phyloP scores from a whole-genome alignment of 257 asterid species.

The Linderniella brevidens region DNA sequence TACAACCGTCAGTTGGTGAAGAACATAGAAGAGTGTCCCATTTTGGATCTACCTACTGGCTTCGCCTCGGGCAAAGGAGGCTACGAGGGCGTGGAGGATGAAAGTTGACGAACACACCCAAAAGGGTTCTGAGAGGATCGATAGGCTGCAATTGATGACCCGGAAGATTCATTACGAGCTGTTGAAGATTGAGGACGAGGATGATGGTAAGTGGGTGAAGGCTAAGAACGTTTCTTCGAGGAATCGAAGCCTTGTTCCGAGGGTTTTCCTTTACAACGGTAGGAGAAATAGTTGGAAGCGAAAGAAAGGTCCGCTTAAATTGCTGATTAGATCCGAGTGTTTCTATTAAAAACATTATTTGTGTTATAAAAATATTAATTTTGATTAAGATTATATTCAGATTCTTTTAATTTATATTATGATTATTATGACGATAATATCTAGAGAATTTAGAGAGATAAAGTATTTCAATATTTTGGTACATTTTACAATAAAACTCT shows the following conservation, averaged over 20 bases:
- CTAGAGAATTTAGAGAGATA: too few relatives aligned
- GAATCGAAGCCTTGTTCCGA: slow-evolving; percentile 33
- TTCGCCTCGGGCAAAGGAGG: slow-evolving; percentile 36
- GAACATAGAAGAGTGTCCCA: slow-evolving; percentile 32
- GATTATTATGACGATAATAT: too few relatives aligned
- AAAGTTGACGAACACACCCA: slow-evolving; percentile 50
- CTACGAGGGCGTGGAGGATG: slow-evolving; percentile 27
- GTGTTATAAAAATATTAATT: too few relatives aligned
- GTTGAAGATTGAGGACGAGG: neutral
- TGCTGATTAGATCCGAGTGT: too few relatives aligned
- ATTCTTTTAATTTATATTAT: too few relatives aligned
- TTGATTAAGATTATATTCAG: too few relatives aligned
- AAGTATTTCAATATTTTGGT: too few relatives aligned
- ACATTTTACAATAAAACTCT: too few relatives aligned
- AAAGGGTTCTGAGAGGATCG: slow-evolving; percentile 80
- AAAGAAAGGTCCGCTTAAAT: slow-evolving; percentile 57
- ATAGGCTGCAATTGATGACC: slow-evolving; percentile 57
- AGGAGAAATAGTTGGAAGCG: slow-evolving; percentile 21
- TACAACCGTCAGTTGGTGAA: slow-evolving; percentile 40
- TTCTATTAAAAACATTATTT: too few relatives aligned
- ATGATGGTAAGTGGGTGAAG: neutral
- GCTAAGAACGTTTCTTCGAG: slow-evolving; percentile 26
- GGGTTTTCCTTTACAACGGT: slow-evolving; percentile 55
- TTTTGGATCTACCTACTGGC: slow-evolving; percentile 31
- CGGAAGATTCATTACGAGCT: slow-evolving; percentile 18